Evolutionary conservation across 2,329 filamentous ascomycete genomes (phyloP).

Genomic region (Colletotrichum sp.): DNA sequence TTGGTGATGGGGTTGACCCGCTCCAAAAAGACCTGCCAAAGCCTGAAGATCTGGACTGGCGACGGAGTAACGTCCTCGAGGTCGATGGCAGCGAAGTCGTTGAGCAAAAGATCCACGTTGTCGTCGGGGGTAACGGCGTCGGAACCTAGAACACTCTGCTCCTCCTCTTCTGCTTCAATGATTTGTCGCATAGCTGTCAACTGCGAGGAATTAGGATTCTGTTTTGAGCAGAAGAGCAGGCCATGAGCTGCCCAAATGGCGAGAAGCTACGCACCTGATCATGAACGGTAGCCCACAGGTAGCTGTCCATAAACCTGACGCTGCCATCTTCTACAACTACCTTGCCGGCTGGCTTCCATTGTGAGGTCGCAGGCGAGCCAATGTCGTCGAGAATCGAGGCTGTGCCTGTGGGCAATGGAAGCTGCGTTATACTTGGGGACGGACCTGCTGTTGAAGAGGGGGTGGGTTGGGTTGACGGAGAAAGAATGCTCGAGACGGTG

Average conservation of each 20-base stretch:
- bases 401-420: conserved; percentile 23
- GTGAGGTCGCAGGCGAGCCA: conserved; percentile 23
- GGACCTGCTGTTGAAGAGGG: conserved; percentile 10
- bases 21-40: conserved; percentile 79
- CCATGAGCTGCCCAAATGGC: background rate
- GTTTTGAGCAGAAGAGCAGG: background rate
- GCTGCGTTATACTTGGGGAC: conserved; percentile 13
- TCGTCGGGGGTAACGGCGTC: conserved; percentile 57
- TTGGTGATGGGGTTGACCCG: conserved; percentile 79
- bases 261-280: conserved; percentile 52
- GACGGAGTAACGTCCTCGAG: conserved; percentile 65
- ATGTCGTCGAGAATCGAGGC: conserved; percentile 26
- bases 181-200: conserved; percentile 65
- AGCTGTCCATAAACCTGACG: conserved; percentile 63
- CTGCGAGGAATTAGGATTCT: conserved; percentile 32
- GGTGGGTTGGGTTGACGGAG: background rate
- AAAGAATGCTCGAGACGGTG: conserved; percentile 18
- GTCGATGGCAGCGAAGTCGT: conserved; percentile 42
- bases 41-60: conserved; percentile 68
- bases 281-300: conserved; percentile 57
- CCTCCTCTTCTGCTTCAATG: conserved; percentile 55
- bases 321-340: conserved; percentile 61
- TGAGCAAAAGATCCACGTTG: conserved; percentile 56
- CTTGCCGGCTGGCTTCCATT: conserved; percentile 55
- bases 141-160: conserved; percentile 53